Base-by-base conservation (phyloP, 352 stramenopile genomes). In the Phytophthora tubulina region DNA sequence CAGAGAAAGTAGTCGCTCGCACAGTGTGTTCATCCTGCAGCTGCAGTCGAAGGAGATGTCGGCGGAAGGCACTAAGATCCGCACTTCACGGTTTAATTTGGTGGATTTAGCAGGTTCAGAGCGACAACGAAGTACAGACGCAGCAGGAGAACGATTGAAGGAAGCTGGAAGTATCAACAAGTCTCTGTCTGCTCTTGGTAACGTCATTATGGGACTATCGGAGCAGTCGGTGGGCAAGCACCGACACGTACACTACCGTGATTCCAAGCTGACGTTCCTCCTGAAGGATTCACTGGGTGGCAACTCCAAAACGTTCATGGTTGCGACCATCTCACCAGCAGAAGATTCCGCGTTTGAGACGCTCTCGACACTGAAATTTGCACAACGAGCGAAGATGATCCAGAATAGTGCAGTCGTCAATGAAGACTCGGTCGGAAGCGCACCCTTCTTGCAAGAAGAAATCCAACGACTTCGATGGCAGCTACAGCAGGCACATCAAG, bases 91-190 rank as follows among this genome's bases (percentile, higher is more conserved):
- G 6, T 94, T 99, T 33, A 99, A 99, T 72, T 82, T 99, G 31
- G 98, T 99, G 15, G 98, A 99, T 85, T 81, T 99, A 41, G 98
- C 98, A 13, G 98, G 98, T 11, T 99, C 95, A 3, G 98, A 99
- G 80, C 98, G 96, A 53, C 97, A 99, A 63, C 90, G 94, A 15
- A 97, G 95, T 73, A 99, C 98, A 4, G 97, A 98, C 48, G 94
- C 97, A 7, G 97, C 88, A 11, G 98, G 97, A 10, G 93, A 98
- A 45, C 91, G 96, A 38, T 80, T 98, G 63, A 99, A 99, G 80
- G 97, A 99, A 70, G 96, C 96, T 30, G 93, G 91, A 4, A 98
- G 96, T 63, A 99, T 99, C 75, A 99, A 99, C 79, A 95, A 98
- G 68, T 98, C 91, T 78, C 86, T 99, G 14, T 96, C 98, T 8